Percentiles rank a stretch among this genome's conserved stretches.
Conservation (phyloP, 371 early-diverging fungal species). For the Gilbertella persicaria region DNA sequence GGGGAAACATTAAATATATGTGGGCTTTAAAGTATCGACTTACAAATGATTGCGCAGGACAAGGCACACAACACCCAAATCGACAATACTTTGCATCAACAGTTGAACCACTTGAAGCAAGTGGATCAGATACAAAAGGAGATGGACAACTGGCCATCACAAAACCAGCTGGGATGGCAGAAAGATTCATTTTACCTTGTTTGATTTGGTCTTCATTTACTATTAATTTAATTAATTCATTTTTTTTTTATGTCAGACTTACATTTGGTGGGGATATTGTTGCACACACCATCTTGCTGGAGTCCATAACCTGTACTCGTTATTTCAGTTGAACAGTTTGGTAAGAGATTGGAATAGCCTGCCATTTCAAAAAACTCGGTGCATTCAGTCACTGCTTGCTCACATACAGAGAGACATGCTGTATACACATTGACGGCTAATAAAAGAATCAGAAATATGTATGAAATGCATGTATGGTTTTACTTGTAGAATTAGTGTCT, state of each 20-base stretch:
- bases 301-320: constrained; percentile 2
- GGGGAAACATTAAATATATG: background rate
- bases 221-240: constrained; percentile 1
- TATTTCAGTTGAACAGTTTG: constrained; percentile 15
- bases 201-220: constrained; percentile 17
- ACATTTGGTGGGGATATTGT: constrained; percentile 23
- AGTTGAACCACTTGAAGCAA: constrained; percentile 2
- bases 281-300: constrained; percentile 20
- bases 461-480: too few species aligned
- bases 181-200: constrained; percentile 11
- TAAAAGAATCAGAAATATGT: background rate
- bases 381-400: too few species aligned
- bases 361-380: constrained; percentile 10
- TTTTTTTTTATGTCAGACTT: constrained; percentile 7
- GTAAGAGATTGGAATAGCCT: constrained; percentile 3
- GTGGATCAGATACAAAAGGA: constrained; percentile 23
- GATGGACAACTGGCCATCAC: constrained; percentile 19
- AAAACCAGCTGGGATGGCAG: constrained; percentile 20
- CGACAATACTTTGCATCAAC: constrained; percentile 12
- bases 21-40: background rate
- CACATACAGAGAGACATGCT: constrained; percentile 22
- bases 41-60: constrained; percentile 29
- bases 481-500: constrained; percentile 13
- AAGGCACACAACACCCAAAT: constrained; percentile 30
- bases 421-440: constrained; percentile 9